These are phyloP conservation scores for Verticillium nonalfalfae DNA, from an alignment of 2,329 filamentous ascomycete genomes.

Conservation along the genomic window DNA sequence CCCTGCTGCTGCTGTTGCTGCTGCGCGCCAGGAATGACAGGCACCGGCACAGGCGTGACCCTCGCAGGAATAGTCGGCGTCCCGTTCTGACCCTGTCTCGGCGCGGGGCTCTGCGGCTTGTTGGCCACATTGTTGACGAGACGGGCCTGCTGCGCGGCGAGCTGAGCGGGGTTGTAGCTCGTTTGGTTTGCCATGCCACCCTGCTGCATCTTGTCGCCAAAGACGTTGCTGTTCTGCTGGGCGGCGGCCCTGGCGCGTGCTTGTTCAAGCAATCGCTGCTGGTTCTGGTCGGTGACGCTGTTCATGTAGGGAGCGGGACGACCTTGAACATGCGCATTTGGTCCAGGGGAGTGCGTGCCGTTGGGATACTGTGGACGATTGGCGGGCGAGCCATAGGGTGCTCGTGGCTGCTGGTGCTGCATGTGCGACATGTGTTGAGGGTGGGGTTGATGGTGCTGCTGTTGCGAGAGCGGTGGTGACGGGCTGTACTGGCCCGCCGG, in stretches of 20 bases:
- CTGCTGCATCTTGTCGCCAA: slow-evolving; percentile 40
- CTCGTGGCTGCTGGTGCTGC: slow-evolving; percentile 12
- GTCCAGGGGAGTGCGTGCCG: slow-evolving; percentile 19
- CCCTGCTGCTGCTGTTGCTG: slow-evolving; percentile 6
- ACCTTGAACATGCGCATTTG: slow-evolving; percentile 24
- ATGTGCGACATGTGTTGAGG: slow-evolving; percentile 12
- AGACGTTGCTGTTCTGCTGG: slow-evolving; percentile 33
- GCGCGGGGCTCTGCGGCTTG: slow-evolving; percentile 25
- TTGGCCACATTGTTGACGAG: slow-evolving; percentile 25
- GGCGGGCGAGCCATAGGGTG: slow-evolving; percentile 15
- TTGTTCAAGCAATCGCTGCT: slow-evolving; percentile 44
- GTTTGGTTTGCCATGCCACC: slow-evolving; percentile 27
- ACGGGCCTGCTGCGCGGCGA: slow-evolving; percentile 28
- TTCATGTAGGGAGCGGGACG: slow-evolving; percentile 38
- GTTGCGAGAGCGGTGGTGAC: slow-evolving; percentile 9
- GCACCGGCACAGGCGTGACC: slow-evolving; percentile 37
- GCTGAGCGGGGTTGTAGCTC: slow-evolving; percentile 24
- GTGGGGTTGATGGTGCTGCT: slow-evolving; percentile 16
- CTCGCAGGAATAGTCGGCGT: slow-evolving; percentile 29
- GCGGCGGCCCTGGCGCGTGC: slow-evolving; percentile 40
- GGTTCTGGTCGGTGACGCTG: slow-evolving; percentile 35
- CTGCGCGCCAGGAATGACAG: slow-evolving; percentile 32
- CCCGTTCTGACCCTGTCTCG: slow-evolving; percentile 23
- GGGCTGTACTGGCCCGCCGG: slow-evolving; percentile 31
- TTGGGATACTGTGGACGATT: slow-evolving; percentile 23